Evolutionary conservation across 257 asterid genomes (phyloP).

Genomic region (Anisodus tanguticus): DNA sequence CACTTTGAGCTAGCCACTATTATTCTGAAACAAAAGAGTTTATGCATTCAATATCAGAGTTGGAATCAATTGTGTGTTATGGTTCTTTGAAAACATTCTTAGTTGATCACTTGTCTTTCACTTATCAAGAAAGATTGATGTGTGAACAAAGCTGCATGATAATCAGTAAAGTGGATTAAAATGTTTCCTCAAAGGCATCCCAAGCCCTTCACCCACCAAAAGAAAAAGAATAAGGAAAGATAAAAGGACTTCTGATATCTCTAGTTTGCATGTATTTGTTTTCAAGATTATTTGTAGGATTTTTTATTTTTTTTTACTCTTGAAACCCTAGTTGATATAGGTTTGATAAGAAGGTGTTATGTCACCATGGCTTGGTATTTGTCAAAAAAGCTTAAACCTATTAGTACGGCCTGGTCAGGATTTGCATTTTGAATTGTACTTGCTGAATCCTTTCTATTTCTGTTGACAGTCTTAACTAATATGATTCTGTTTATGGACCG

Average conservation of each 20-base stretch:
- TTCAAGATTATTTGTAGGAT: neutral
- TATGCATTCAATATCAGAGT: neutral
- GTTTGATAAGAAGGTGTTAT: neutral
- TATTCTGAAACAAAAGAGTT: neutral
- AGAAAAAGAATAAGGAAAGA: neutral
- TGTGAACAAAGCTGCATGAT: neutral
- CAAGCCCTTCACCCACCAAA: neutral
- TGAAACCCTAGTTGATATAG: neutral
- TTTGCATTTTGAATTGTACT: neutral
- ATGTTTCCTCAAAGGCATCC: constrained; percentile 3
- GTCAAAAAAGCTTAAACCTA: neutral
- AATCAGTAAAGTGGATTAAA: neutral
- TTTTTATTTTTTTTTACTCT: neutral
- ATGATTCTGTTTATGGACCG: constrained; percentile 5
- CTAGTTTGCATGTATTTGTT: neutral
- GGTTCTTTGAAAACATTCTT: neutral
- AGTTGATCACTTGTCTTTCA: neutral
- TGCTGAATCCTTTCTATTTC: neutral
- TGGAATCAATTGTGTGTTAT: neutral
- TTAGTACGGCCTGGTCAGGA: neutral
- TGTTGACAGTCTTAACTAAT: neutral
- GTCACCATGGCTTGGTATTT: neutral
- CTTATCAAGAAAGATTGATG: neutral
- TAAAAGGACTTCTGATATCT: neutral
- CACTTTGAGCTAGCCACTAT: neutral